Conservation (phyloP, 1,284 basidiomycete genomes). For the Fomitiporia mediterranea region DNA sequence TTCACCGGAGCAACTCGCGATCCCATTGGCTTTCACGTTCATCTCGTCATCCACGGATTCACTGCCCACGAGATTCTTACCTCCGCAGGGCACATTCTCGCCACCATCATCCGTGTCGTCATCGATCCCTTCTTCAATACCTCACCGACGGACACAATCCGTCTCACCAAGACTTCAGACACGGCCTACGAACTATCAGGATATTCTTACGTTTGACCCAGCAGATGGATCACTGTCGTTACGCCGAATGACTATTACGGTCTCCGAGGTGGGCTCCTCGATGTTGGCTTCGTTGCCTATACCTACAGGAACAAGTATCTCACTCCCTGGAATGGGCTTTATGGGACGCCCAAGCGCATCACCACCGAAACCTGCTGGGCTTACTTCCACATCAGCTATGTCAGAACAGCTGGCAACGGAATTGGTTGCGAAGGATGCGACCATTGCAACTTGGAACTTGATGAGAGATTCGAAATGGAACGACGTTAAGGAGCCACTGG, state of each 20-base stretch:
- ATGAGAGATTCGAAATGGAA: slow-evolving; percentile 48
- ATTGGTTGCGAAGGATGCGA: slow-evolving; percentile 46
- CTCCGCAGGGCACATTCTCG: slow-evolving; percentile 31
- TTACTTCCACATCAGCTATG: neutral
- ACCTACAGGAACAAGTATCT: slow-evolving; percentile 39
- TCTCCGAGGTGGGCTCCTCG: slow-evolving; percentile 26
- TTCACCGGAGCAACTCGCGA: slow-evolving; percentile 30
- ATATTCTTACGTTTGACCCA: slow-evolving; percentile 63
- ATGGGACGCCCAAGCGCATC: slow-evolving; percentile 27
- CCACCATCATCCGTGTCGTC: slow-evolving; percentile 33
- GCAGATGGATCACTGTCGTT: slow-evolving; percentile 52
- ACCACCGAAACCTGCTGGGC: slow-evolving; percentile 17
- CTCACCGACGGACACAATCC: slow-evolving; percentile 33
- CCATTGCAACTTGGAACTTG: slow-evolving; percentile 67
- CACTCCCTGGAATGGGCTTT: slow-evolving; percentile 41
- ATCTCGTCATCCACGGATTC: slow-evolving; percentile 36
- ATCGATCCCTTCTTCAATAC: slow-evolving; percentile 32
- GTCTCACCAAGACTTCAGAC: slow-evolving; percentile 30
- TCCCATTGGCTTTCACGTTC: slow-evolving; percentile 54
- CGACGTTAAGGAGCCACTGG: slow-evolving; percentile 44
- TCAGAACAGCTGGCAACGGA: slow-evolving; percentile 32
- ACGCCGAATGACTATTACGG: slow-evolving; percentile 46
- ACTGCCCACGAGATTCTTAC: slow-evolving; percentile 40
- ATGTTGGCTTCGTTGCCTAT: slow-evolving; percentile 31
- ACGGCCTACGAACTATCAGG: slow-evolving; percentile 48